Conservation (phyloP, 2,329 filamentous ascomycete species). For the Furcasterigmium furcatum region DNA sequence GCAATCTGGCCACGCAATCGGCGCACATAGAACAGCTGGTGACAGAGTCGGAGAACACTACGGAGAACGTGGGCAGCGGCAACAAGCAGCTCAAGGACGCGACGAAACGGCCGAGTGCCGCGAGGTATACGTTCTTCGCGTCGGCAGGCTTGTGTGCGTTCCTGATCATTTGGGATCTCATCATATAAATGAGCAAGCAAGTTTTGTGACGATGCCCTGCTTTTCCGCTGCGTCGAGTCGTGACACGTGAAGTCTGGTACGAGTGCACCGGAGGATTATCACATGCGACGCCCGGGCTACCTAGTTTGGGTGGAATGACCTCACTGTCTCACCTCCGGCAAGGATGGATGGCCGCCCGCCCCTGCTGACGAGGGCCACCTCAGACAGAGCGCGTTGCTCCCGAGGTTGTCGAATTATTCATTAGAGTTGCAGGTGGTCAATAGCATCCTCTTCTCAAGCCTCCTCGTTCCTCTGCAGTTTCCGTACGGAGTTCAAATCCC, state of each 20-base stretch:
- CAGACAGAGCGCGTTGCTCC: too few relatives aligned
- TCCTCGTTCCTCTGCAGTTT: too few relatives aligned
- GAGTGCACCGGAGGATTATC: conserved; percentile 3
- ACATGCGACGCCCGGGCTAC: not conserved
- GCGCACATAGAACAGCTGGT: conserved; percentile 89
- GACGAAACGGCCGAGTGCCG: conserved; percentile 66
- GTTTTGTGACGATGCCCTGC: not conserved
- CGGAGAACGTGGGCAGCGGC: conserved; percentile 82
- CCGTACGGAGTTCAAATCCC: too few relatives aligned
- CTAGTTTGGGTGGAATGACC: too few relatives aligned
- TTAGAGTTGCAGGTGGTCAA: too few relatives aligned
- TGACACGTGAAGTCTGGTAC: conserved; percentile 1
- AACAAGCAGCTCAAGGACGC: conserved; percentile 91
- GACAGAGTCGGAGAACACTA: conserved; percentile 75
- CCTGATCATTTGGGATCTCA: conserved; percentile 73
- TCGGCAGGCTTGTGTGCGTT: conserved; percentile 72
- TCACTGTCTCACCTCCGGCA: too few relatives aligned
- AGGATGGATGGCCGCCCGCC: too few relatives aligned
- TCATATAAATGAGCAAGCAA: conserved; percentile 38
- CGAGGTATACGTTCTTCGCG: conserved; percentile 78
- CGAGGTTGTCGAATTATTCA: too few relatives aligned
- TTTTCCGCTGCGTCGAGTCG: too few relatives aligned
- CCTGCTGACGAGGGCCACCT: too few relatives aligned
- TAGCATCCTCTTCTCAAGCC: too few relatives aligned
- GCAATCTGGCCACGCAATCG: conserved; percentile 80